Percentiles rank a stretch among this genome's conserved stretches.
phyloP scores from a whole-genome alignment of 805 yeast genomes.

The Suhomyces kilbournensis region DNA sequence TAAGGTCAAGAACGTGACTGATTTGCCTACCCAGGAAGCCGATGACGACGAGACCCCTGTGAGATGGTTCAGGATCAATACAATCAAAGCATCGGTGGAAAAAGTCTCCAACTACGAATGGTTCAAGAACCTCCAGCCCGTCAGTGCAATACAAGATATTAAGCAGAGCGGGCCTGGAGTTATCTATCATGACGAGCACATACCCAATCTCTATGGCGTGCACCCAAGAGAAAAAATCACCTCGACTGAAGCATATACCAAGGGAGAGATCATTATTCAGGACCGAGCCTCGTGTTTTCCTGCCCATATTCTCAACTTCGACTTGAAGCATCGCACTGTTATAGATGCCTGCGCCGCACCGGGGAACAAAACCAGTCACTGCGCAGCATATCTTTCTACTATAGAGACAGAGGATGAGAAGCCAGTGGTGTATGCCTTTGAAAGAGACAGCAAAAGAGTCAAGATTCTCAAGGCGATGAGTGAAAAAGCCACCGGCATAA shows the following conservation, averaged over 20 bases:
- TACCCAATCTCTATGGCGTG: conserved; percentile 78
- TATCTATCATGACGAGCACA: conserved; percentile 68
- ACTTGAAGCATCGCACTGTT: conserved; percentile 59
- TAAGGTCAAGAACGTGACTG: conserved; percentile 56
- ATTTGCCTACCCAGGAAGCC: conserved; percentile 40
- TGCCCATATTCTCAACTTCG: conserved; percentile 64
- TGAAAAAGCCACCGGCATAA: conserved; percentile 52
- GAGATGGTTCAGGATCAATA: conserved; percentile 77
- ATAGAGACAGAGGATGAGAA: conserved; percentile 6
- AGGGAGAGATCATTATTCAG: conserved; percentile 84
- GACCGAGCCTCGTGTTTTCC: conserved; percentile 98
- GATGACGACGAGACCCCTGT: conserved; percentile 68
- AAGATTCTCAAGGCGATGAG: conserved; percentile 74
- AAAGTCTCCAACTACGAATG: conserved; percentile 34
- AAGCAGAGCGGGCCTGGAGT: conserved; percentile 43
- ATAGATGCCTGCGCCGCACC: conserved; percentile 98
- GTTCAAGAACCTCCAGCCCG: conserved; percentile 45
- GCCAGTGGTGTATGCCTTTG: conserved; percentile 74
- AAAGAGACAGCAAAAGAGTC: conserved; percentile 74
- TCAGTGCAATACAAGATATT: conserved; percentile 44
- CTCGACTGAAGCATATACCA: conserved; percentile 61
- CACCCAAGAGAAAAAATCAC: conserved; percentile 74
- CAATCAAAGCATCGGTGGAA: conserved; percentile 47
- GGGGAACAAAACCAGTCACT: conserved; percentile 94
- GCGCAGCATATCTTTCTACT: conserved; percentile 61